Evolutionary conservation across 441 rosid genomes (phyloP).

Genomic region (Bruguiera hainesii): DNA sequence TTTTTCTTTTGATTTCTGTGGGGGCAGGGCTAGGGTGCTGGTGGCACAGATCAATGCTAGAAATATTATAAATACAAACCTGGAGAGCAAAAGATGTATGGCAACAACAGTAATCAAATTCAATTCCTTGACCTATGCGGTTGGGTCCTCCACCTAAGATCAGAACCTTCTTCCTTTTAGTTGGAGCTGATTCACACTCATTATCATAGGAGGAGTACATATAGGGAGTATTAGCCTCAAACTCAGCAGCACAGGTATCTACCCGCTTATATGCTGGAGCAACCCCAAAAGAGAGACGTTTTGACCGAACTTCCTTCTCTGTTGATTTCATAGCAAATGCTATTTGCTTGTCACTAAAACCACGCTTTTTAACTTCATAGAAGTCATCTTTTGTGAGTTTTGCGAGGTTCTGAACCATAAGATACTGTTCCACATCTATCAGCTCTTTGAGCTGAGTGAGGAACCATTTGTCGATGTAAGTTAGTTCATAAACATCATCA

Average conservation of each 20-base stretch:
- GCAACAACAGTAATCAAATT: constrained; percentile 98
- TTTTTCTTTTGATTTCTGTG: neutral
- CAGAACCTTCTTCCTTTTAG: constrained; percentile 70
- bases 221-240: constrained; percentile 94
- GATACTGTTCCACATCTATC: constrained; percentile 86
- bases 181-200: constrained; percentile 94
- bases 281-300: constrained; percentile 66
- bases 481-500: constrained; percentile 72
- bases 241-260: constrained; percentile 98
- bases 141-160: constrained; percentile 98
- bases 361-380: constrained; percentile 71
- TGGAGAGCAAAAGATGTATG: constrained; percentile 94
- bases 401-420: constrained; percentile 54
- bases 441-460: constrained; percentile 87
- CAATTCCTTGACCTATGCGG: constrained; percentile 97
- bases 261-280: constrained; percentile 86
- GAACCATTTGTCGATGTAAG: constrained; percentile 91
- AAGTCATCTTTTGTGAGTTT: constrained; percentile 75
- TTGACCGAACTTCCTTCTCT: constrained; percentile 75
- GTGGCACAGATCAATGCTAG: neutral
- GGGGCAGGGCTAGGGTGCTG: neutral
- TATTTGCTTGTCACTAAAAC: constrained; percentile 93
- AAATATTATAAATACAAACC: constrained; percentile 42
- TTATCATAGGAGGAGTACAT: constrained; percentile 96
- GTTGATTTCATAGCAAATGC: constrained; percentile 85